Base-by-base conservation (phyloP, 805 yeast genomes). In the Spathaspora arborariae region DNA sequence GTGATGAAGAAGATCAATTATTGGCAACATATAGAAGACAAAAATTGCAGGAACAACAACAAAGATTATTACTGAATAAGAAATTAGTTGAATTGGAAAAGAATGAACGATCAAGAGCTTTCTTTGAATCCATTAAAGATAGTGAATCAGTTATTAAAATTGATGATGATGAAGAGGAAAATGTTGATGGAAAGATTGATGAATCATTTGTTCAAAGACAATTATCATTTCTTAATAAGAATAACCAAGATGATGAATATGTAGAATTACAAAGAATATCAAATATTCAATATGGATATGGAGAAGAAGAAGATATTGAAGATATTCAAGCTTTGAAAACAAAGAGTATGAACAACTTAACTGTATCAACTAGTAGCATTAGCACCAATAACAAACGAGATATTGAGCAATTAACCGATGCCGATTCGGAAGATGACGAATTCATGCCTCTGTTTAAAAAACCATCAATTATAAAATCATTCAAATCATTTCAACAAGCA, bases 1-100 rank as follows among this genome's bases (percentile, higher is more conserved):
- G 88, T 59, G 90, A 84, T 51, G 92, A 84, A 52, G 94, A 85
- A 49, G 90, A 85, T 56, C 85, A 79, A 44, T 70, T 77, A 38
- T 65, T 76, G 49, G 62, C 72, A 46, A 79, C 76, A 7, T 75
- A 75, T 54, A 63, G 76, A 53, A 59, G 60, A 27, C 76, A 74
- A 49, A 66, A 68, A 47, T 50, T 74, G 39, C 60, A 64, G 38
- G 76, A 72, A 46, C 81, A 82, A 62, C 71, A 74, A 54, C 67
- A 73, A 56, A 67, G 79, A 55, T 60, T 80, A 51, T 51, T 75
- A 55, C 75, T 75, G 50, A 70, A 72, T 59, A 74, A 71, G 47
- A 70, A 74, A 45, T 58, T 70, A 30, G 67, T 66, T 44, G 67
- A 63, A 33, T 54, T 80, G 44, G 67, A 80, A 0, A 74, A 76